These are phyloP conservation scores for Linderniella brevidens DNA, from an alignment of 257 asterid species.

Conservation along the genomic window DNA sequence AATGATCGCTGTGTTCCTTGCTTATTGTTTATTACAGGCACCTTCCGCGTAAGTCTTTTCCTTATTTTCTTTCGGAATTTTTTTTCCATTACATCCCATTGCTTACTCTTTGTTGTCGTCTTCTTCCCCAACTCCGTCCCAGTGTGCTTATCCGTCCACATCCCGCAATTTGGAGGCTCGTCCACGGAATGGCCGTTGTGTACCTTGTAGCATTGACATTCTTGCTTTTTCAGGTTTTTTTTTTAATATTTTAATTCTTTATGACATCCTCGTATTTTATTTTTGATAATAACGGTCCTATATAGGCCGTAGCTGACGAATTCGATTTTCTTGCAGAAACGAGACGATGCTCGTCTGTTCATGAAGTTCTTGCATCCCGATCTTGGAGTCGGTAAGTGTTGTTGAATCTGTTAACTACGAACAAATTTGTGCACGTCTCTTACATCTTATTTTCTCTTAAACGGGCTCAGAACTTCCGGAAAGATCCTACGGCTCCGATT, in stretches of 20 bases:
- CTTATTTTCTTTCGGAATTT: constrained; percentile 1
- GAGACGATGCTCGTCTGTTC: constrained; percentile 78
- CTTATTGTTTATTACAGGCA: constrained; percentile 92
- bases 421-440: no score
- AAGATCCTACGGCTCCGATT: constrained; percentile 88
- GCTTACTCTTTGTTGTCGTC: no score
- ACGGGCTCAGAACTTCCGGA: constrained; percentile 77
- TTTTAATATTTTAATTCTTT: no score
- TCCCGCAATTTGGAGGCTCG: constrained; percentile 96
- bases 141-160: constrained; percentile 69
- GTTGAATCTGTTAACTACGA: no score
- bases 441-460: no score
- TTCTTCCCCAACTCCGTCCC: no score
- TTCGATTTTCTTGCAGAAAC: constrained; percentile 46
- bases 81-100: no score
- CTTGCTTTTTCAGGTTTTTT: constrained; percentile 79
- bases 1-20: constrained; percentile 83
- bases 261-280: no score
- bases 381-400: constrained; percentile 72
- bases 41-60: constrained; percentile 77
- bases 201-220: constrained; percentile 84
- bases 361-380: constrained; percentile 79
- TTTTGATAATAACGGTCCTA: no score
- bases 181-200: constrained; percentile 93
- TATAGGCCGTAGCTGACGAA: no score